Evolutionary conservation across 352 stramenopile genomes (phyloP).

Genomic region (Pythium apleroticum): DNA sequence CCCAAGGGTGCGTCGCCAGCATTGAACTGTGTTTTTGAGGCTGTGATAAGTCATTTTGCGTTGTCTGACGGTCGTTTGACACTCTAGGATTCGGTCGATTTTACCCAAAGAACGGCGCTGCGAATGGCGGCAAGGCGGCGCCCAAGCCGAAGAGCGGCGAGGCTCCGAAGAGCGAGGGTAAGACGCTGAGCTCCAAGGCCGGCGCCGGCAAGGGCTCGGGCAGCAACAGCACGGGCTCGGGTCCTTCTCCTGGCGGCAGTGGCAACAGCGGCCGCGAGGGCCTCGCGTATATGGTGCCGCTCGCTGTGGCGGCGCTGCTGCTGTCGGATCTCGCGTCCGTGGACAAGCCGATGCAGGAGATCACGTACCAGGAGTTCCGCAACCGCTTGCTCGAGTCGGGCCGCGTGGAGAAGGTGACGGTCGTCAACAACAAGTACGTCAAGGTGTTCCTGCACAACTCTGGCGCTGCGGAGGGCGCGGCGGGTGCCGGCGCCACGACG

Average conservation of each 20-base stretch:
- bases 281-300: conserved; percentile 72
- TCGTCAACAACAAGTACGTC: conserved; percentile 92
- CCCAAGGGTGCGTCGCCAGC: conserved; percentile 40
- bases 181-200: conserved; percentile 73
- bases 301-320: conserved; percentile 71
- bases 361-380: conserved; percentile 92
- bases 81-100: conserved; percentile 73
- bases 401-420: conserved; percentile 86
- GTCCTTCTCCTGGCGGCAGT: conserved; percentile 32
- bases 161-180: conserved; percentile 48
- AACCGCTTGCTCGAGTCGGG: conserved; percentile 83
- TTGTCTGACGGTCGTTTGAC: background rate
- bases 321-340: conserved; percentile 69
- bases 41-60: background rate
- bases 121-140: conserved; percentile 41
- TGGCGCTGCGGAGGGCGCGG: conserved; percentile 2
- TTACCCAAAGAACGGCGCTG: conserved; percentile 72
- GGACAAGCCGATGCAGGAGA: conserved; percentile 88
- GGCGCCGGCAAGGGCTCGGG: conserved; percentile 35
- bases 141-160: conserved; percentile 60
- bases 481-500: conserved; percentile 1
- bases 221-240: conserved; percentile 25
- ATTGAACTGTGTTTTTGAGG: background rate
- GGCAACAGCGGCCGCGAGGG: conserved; percentile 49
- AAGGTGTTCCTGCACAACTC: conserved; percentile 82